Conservation (phyloP, 1,139 yeast species). For the Saccharomyces pastorianus region DNA sequence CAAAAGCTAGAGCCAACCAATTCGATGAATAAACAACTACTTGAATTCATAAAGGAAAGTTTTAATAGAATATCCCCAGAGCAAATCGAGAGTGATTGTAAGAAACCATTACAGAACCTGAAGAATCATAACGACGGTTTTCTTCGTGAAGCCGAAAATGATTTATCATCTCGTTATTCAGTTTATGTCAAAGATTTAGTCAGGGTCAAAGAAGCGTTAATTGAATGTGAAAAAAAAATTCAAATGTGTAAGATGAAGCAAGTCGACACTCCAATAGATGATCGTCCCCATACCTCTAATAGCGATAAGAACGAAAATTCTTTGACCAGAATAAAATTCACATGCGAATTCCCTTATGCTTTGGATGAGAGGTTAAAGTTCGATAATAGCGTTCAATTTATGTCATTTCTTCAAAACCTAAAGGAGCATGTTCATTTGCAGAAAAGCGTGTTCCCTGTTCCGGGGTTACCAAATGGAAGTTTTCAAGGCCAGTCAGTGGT, state of each 20-base stretch:
- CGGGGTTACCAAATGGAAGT: conserved; percentile 23
- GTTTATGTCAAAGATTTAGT: conserved; percentile 6
- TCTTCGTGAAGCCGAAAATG: conserved; percentile 7
- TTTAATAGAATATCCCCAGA: not conserved
- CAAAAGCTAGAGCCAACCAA: not conserved
- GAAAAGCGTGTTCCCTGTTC: conserved; percentile 24
- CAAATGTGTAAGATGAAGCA: not conserved
- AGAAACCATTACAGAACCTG: conserved; percentile 5
- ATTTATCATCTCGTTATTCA: conserved; percentile 5
- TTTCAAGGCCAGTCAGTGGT: conserved; percentile 14
- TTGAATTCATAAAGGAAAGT: not conserved
- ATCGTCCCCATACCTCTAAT: not conserved
- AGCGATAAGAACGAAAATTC: not conserved
- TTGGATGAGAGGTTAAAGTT: conserved; percentile 13
- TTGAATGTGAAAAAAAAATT: conserved; percentile 4
- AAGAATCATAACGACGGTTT: conserved; percentile 6
- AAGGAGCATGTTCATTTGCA: conserved; percentile 17
- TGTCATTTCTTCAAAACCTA: conserved; percentile 14
- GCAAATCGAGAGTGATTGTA: conserved; percentile 6
- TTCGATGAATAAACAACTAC: not conserved
- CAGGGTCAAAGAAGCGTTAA: conserved; percentile 12
- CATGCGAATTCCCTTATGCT: conserved; percentile 5
- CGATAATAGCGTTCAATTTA: conserved; percentile 13
- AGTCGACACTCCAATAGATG: not conserved
- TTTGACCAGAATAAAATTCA: not conserved